These are phyloP conservation scores for Myrmaecium sp. DNA, from an alignment of 2,329 filamentous ascomycete genomes.

Conservation along the genomic window DNA sequence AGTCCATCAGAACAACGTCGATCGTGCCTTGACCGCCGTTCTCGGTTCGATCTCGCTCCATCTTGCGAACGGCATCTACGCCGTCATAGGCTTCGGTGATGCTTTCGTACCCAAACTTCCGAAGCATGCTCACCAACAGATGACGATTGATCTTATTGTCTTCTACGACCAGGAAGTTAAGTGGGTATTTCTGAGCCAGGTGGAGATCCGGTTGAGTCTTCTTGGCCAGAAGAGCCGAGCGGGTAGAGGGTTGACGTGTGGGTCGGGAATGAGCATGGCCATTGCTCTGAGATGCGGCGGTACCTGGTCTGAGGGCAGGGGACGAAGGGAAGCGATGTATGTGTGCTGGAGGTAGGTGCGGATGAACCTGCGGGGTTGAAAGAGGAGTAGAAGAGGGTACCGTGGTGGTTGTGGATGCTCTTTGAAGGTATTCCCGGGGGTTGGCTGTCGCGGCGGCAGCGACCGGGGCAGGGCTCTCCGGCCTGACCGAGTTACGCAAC, in stretches of 20 bases:
- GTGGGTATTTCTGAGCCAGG: slow-evolving; percentile 41
- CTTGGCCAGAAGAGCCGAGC: slow-evolving; percentile 10
- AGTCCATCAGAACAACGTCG: slow-evolving; percentile 54
- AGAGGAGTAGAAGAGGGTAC: too few relatives aligned
- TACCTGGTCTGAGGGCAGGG: too few relatives aligned
- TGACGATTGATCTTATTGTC: slow-evolving; percentile 58
- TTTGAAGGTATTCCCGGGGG: slow-evolving; percentile 1
- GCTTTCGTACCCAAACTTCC: slow-evolving; percentile 46
- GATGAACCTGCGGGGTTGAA: too few relatives aligned
- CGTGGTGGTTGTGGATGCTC: too few relatives aligned
- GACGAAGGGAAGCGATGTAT: too few relatives aligned
- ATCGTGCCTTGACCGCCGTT: slow-evolving; percentile 25
- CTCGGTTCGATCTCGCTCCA: slow-evolving; percentile 27
- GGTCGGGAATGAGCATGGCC: neutral
- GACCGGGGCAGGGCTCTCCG: slow-evolving; percentile 6
- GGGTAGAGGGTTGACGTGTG: slow-evolving; percentile 6
- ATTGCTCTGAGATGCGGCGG: neutral
- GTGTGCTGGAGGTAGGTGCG: too few relatives aligned
- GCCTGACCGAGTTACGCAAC: neutral
- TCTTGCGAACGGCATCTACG: slow-evolving; percentile 46
- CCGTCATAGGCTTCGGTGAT: slow-evolving; percentile 52
- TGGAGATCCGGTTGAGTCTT: slow-evolving; percentile 33
- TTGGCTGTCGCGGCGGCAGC: slow-evolving; percentile 11
- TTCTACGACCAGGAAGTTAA: slow-evolving; percentile 54
- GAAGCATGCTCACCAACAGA: slow-evolving; percentile 48